These are phyloP conservation scores for Serendipita indica DNA, from an alignment of 768 basidiomycete species.

Conservation along the genomic window DNA sequence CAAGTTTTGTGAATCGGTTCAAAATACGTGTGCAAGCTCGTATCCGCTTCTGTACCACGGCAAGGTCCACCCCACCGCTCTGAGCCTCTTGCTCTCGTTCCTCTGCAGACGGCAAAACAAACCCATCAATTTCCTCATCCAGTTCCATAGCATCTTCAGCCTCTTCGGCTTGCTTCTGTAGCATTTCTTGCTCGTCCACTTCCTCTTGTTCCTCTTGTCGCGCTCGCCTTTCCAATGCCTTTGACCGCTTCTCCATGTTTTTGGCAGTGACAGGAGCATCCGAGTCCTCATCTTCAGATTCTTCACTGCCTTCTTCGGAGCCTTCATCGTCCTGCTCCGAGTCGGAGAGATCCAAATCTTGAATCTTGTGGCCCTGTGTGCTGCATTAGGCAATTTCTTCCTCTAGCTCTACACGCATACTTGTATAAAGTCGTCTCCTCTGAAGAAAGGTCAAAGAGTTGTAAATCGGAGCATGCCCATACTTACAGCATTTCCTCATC, in stretches of 20 bases:
- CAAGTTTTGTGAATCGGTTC: conserved; percentile 53
- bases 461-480: conserved; percentile 10
- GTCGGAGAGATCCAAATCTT: conserved; percentile 18
- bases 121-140: conserved; percentile 31
- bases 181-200: conserved; percentile 38
- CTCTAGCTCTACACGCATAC: conserved; percentile 21
- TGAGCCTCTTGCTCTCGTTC: conserved; percentile 62
- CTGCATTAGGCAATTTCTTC: not conserved
- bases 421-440: conserved; percentile 37
- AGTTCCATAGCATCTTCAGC: conserved; percentile 31
- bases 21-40: conserved; percentile 59
- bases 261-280: conserved; percentile 47
- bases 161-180: conserved; percentile 28
- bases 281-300: conserved; percentile 35
- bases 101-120: conserved; percentile 53
- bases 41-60: conserved; percentile 66
- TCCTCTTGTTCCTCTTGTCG: conserved; percentile 56
- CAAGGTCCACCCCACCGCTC: conserved; percentile 53
- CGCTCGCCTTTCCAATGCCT: conserved; percentile 54
- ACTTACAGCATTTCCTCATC: conserved; percentile 26
- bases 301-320: conserved; percentile 25
- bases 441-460: not conserved
- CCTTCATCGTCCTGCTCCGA: conserved; percentile 29
- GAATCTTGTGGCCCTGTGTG: conserved; percentile 11
- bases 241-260: conserved; percentile 72